These are phyloP conservation scores for Casuarina glauca DNA, from an alignment of 306 rosid species.

Conservation along the genomic window DNA sequence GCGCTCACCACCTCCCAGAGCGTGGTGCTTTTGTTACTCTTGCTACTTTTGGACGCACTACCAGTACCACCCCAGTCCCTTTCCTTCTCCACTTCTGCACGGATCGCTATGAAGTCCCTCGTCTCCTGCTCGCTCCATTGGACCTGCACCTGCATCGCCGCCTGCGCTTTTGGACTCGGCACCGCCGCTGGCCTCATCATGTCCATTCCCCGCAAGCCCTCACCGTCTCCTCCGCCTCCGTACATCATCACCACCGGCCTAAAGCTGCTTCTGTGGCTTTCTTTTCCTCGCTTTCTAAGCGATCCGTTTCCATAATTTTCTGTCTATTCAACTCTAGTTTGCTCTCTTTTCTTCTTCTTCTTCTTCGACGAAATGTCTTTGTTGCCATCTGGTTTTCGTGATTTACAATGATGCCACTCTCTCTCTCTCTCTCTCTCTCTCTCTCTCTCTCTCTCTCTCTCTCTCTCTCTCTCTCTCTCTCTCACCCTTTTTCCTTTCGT, in stretches of 20 bases:
- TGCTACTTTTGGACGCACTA: background rate
- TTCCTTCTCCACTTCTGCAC: constrained; percentile 76
- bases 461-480: too few species aligned
- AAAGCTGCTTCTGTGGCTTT: background rate
- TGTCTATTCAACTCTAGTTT: constrained; percentile 28
- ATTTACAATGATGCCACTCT: too few species aligned
- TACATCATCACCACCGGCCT: constrained; percentile 23
- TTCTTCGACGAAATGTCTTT: background rate
- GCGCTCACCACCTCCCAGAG: constrained; percentile 87
- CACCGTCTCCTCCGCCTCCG: constrained; percentile 40
- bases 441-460: too few species aligned
- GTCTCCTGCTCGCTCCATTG: constrained; percentile 91
- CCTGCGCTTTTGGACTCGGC: constrained; percentile 4
- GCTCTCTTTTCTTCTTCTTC: background rate
- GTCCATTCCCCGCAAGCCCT: constrained; percentile 39
- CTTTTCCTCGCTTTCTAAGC: constrained; percentile 5
- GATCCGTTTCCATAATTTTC: too few species aligned
- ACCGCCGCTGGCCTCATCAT: constrained; percentile 32
- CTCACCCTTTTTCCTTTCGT: too few species aligned
- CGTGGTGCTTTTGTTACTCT: constrained; percentile 22
- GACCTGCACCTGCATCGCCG: constrained; percentile 47
- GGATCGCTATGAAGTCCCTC: constrained; percentile 66
- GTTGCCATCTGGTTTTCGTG: too few species aligned
- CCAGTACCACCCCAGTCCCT: background rate
- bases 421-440: too few species aligned